These are phyloP conservation scores for Diaporthe vaccinii DNA, from an alignment of 2,329 filamentous ascomycete genomes.

Conservation along the genomic window DNA sequence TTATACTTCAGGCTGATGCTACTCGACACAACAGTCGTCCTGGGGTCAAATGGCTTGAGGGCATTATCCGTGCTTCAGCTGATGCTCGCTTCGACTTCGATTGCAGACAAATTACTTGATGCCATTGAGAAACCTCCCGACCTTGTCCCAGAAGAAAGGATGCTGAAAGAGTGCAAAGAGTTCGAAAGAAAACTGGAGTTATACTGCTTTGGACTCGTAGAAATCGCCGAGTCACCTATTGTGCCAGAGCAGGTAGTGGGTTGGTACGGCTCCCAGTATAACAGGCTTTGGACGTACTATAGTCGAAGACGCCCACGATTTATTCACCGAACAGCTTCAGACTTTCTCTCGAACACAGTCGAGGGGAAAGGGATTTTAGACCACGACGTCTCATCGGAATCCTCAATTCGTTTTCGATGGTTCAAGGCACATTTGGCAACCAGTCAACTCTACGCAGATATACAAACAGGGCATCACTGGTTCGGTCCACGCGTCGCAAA, in stretches of 20 bases:
- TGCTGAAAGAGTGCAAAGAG: background rate
- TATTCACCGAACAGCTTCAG: background rate
- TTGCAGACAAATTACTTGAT: background rate
- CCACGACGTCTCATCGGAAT: background rate
- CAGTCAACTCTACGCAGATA: background rate
- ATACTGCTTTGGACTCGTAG: constrained; percentile 19
- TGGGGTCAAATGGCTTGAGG: rapidly evolving
- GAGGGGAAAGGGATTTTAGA: background rate
- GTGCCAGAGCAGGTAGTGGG: background rate
- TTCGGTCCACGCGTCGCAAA: no score
- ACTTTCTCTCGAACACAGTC: background rate
- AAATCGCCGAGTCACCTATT: rapidly evolving
- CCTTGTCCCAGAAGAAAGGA: background rate
- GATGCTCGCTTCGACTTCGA: constrained; percentile 5
- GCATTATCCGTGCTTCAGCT: background rate
- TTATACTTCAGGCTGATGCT: constrained; percentile 12
- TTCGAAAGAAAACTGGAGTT: background rate
- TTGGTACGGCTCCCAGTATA: background rate
- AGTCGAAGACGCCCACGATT: background rate
- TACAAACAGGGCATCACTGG: no score
- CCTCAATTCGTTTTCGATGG: background rate
- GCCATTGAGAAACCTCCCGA: background rate
- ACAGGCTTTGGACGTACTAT: background rate
- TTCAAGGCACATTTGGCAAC: background rate
- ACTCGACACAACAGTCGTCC: background rate